These are phyloP conservation scores for Pachysandra terminalis DNA, from an alignment of 164 flowering plant species.

Conservation along the genomic window DNA sequence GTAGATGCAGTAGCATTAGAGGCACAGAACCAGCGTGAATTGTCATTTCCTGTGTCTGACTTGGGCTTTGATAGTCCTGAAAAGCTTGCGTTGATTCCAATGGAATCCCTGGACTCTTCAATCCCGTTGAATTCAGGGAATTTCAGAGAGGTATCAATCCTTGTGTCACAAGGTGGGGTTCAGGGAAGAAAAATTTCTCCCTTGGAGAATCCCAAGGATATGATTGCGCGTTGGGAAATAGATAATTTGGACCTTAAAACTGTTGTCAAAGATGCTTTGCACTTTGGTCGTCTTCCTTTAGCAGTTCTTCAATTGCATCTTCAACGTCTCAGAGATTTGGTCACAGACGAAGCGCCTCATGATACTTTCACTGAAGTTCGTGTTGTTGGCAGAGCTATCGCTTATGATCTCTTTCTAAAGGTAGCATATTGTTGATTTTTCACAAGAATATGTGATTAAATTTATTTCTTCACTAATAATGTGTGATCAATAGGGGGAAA, in stretches of 20 bases:
- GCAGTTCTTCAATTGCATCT: constrained; percentile 97
- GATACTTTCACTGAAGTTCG: constrained; percentile 88
- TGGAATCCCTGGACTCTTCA: constrained; percentile 26
- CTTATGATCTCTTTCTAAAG: constrained; percentile 92
- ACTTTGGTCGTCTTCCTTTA: constrained; percentile 89
- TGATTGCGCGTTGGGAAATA: constrained; percentile 87
- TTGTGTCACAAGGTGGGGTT: constrained; percentile 31
- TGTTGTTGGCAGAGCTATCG: constrained; percentile 87
- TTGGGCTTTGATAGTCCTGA: constrained; percentile 24
- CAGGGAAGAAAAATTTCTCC: constrained; percentile 35
- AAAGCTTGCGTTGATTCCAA: constrained; percentile 49
- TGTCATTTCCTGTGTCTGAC: constrained; percentile 26
- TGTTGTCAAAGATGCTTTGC: constrained; percentile 87
- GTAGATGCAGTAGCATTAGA: constrained; percentile 28
- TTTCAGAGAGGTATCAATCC: constrained; percentile 27
- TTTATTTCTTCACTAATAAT: constrained; percentile 17
- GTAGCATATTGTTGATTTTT: constrained; percentile 33
- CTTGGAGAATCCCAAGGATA: constrained; percentile 82
- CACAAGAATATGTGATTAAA: neutral
- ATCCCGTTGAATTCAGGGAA: constrained; percentile 23
- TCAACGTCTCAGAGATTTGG: constrained; percentile 49
- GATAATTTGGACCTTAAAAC: constrained; percentile 71
- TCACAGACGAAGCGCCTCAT: constrained; percentile 45
- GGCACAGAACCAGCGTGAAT: constrained; percentile 23
- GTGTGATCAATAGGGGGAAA: constrained; percentile 69